Evolutionary conservation across 2,329 filamentous ascomycete genomes (phyloP), one percentile per base, ranked within the genome.

Genomic region (Emericellopsis cladophorae): DNA sequence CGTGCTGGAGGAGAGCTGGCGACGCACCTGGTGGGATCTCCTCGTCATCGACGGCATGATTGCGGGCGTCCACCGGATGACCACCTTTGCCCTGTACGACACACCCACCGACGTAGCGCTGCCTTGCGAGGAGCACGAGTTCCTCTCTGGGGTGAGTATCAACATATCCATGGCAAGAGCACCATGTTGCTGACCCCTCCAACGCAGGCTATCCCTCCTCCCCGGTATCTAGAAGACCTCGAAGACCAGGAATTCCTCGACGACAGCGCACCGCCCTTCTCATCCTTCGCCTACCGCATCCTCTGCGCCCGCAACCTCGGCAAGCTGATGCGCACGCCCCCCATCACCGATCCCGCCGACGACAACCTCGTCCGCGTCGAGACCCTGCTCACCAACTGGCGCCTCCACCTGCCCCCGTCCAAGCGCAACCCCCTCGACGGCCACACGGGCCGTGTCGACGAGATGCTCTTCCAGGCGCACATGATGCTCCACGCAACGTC

Each of bases 381-480:
- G 51, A 59, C 67, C 1, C 60, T 72, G 4, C 60, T 78, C 33
- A 72, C 71, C 12, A 89, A 87, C 55, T 95, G 86, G 84, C 74
- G 78, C 41, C 73, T 90, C 37, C 83, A 92, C 51, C 66, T 95
- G 1, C 88, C 89, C 0, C 66, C 72, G 14, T 69, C 69, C 12
- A 93, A 93, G 61, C 70, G 70, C 42, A 75, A 85, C 45, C 69
- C 84, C 14, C 74, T 43, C n/a, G 34, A 77, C 44, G 72, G 74
- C 46, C 76, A 81, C 49, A 29, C 26, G 26, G 81, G 85, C 26
- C 72, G 77, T 40, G 68, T 89, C 10, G 89, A 95, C 55, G 86
- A 94, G 60, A 82, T 94, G 73, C 79, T 95, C 60, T 94, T 95
- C 62, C 86, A 93, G 57, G 88, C 85, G 1, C 81, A 85, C 46